Evolutionary conservation across 2,329 filamentous ascomycete species (phyloP), one percentile per base, ranked within the genome.

Genomic region (Ophiosphaerella herpotricha): DNA sequence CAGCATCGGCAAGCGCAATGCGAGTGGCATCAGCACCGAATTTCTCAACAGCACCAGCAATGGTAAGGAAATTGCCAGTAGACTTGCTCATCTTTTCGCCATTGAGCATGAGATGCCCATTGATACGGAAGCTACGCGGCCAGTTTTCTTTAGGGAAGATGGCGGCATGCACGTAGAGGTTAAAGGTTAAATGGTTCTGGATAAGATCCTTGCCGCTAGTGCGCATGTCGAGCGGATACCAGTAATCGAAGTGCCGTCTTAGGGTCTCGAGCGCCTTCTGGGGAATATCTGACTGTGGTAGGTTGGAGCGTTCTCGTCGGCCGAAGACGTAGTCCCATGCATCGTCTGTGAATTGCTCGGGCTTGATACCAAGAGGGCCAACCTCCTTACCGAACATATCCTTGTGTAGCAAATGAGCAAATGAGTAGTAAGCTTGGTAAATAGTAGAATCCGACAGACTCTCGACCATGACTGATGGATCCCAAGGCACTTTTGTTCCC

Each of bases 31-130:
- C 94, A 7, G 94, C 93, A 67, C 94, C 94, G 65, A 94, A 99
- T 74, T 99, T 99, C 63, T 86, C 83, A 12, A 93, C 88, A 26
- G 92, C 83, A 55, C 97, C 90, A 46, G 86, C 83, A 44, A 97
- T 80, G 9, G 94, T 97, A 73, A 99, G 82, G 80, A 99, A 99
- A 78, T 97, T 99, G 55, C 94, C 94, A 0, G 92, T 97, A 46
- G 88, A 93, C 80, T 99, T 99, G 73, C 86, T 89, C 94, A 99
- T 99, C 83, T 99, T 99, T 72, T 96, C 90, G 42, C 93, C 93
- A 72, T 99, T 99, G 58, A 99, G 81, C 74, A 96, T 85, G 66
- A 97, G 78, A 76, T 97, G 93, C 1, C 94, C 94, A 70, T 99
- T 99, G 55, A 89, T 87, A 58, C 94, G 88, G 60, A 97, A 82